Evolutionary conservation across 768 basidiomycete genomes (phyloP).

Genomic region (Strobilomyces dryophilus): DNA sequence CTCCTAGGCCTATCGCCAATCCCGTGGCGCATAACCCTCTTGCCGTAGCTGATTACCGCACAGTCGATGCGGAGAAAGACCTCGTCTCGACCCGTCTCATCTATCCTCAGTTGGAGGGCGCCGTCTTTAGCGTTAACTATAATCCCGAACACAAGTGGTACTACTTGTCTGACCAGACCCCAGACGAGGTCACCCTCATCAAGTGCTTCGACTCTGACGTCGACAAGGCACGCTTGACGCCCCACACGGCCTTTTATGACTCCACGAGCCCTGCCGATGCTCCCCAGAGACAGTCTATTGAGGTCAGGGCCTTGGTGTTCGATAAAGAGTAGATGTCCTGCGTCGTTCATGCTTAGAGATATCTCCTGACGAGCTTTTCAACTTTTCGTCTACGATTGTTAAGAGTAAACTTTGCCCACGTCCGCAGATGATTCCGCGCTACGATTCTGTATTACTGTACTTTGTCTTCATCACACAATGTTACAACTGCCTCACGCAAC

Average conservation of each 20-base stretch:
- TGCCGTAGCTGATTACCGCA: constrained; percentile 39
- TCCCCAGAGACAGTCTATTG: constrained; percentile 41
- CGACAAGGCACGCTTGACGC: constrained; percentile 38
- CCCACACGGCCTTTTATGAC: constrained; percentile 42
- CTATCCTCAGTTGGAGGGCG: constrained; percentile 32
- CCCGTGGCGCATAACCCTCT: constrained; percentile 39
- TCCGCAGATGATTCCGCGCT: neutral
- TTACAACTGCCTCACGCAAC: constrained; percentile 12
- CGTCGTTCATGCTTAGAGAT: neutral
- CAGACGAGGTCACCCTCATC: constrained; percentile 41
- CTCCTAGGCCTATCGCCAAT: constrained; percentile 33
- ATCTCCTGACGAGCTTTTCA: neutral
- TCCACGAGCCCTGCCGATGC: constrained; percentile 30
- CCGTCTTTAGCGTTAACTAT: constrained; percentile 34
- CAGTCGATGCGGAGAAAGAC: constrained; percentile 33
- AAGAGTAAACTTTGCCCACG: too few species aligned
- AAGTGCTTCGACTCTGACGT: constrained; percentile 44
- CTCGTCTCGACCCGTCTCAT: constrained; percentile 36
- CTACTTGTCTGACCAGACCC: constrained; percentile 30
- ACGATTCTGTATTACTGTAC: neutral
- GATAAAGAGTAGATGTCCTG: constrained; percentile 29
- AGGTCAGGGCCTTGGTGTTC: constrained; percentile 42
- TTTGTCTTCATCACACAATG: neutral
- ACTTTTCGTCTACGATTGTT: neutral
- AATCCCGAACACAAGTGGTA: constrained; percentile 38